Evolutionary conservation across 257 asterid species (phyloP).

Genomic region (Knoxia roxburghii): DNA sequence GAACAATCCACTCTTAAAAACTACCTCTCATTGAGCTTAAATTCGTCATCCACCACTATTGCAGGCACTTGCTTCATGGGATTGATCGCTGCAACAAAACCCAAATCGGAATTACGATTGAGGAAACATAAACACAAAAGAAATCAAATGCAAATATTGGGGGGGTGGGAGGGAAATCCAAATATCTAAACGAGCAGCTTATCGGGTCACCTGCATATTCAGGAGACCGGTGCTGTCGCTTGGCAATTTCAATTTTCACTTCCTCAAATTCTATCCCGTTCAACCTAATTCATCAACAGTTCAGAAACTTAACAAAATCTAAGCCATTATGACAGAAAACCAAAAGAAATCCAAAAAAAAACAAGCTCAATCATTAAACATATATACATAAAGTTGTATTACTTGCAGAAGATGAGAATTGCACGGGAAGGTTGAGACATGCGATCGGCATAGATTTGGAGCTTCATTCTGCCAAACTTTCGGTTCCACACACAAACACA

Average conservation of each 20-base stretch:
- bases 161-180: too few species aligned
- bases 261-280: conserved; percentile 88
- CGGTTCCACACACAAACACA: not conserved
- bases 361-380: too few species aligned
- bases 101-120: not conserved
- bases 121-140: not conserved
- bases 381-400: conserved; percentile 9
- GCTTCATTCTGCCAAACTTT: conserved; percentile 37
- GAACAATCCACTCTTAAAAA: not conserved
- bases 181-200: too few species aligned
- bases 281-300: conserved; percentile 30
- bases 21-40: conserved; percentile 88
- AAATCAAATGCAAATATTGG: not conserved
- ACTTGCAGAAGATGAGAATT: conserved; percentile 87
- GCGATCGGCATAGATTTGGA: conserved; percentile 72
- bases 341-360: not conserved
- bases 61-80: conserved; percentile 86
- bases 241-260: conserved; percentile 49
- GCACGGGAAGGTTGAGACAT: conserved; percentile 95
- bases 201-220: conserved; percentile 49
- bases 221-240: conserved; percentile 56
- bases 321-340: too few species aligned
- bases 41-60: conserved; percentile 64
- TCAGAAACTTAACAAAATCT: not conserved
- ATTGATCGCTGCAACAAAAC: conserved; percentile 46